Evolutionary conservation across 2,329 filamentous ascomycete species (phyloP).

Genomic region (Aspergillus tamarii): DNA sequence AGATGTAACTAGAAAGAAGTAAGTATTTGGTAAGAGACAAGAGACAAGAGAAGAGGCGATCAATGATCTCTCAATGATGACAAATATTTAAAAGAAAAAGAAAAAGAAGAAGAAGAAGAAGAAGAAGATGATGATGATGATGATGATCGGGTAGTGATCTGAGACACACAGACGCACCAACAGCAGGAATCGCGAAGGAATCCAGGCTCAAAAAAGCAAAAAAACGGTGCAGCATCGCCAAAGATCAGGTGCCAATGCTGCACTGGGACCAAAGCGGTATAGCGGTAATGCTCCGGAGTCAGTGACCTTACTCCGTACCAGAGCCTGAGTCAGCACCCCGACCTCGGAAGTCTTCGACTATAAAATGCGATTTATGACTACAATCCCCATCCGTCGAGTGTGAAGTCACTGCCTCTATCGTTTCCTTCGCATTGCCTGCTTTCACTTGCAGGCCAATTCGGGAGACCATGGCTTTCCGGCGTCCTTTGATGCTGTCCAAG

Average conservation of each 20-base stretch:
- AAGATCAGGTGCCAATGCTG: slow-evolving; percentile 5
- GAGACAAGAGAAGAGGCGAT: no score
- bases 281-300: slow-evolving; percentile 17
- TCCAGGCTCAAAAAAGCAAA: neutral
- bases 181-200: neutral
- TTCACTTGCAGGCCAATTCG: slow-evolving; percentile 17
- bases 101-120: neutral
- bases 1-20: neutral
- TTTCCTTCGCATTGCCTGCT: slow-evolving; percentile 11
- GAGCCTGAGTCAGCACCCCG: slow-evolving; percentile 40
- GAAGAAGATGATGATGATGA: no score
- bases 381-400: slow-evolving; percentile 13
- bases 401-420: slow-evolving; percentile 1
- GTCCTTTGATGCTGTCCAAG: slow-evolving; percentile 37
- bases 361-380: slow-evolving; percentile 25
- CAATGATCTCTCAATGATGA: neutral
- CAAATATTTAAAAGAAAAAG: neutral
- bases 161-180: no score
- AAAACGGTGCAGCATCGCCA: no score
- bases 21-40: no score
- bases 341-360: slow-evolving; percentile 35
- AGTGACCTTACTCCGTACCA: slow-evolving; percentile 10
- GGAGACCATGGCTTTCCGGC: slow-evolving; percentile 44
- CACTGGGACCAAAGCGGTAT: slow-evolving; percentile 21
- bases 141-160: neutral